A percentile compares a stretch with the other conserved stretches of the same genome.
Conservation (phyloP, 225 moss, liverwort and hornwort genomes). For the Straminergon stramineum region DNA sequence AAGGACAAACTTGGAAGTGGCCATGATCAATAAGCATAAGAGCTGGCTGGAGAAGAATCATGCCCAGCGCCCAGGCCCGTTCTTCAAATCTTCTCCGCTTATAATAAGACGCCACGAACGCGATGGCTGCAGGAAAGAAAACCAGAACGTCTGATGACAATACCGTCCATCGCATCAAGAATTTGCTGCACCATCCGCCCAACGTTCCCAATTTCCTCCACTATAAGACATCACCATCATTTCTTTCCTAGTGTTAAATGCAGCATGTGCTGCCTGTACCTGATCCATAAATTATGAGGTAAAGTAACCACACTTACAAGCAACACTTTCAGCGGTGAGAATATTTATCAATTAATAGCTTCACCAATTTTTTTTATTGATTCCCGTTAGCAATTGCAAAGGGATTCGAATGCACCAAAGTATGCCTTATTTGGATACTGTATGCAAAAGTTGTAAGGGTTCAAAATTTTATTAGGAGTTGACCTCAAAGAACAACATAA, state of each 20-base stretch:
- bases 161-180: slow-evolving; percentile 99
- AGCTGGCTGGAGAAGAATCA: slow-evolving; percentile 88
- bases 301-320: not conserved
- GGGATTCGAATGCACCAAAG: not conserved
- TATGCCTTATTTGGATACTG: not conserved
- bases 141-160: slow-evolving; percentile 92
- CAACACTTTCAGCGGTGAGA: not conserved
- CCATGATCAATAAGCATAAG: slow-evolving; percentile 94
- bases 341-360: not conserved
- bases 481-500: not conserved
- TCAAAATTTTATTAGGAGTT: too few relatives aligned
- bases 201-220: slow-evolving; percentile 38
- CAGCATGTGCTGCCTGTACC: not conserved
- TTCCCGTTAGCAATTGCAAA: not conserved
- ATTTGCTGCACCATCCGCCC: slow-evolving; percentile 89
- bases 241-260: not conserved
- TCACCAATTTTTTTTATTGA: not conserved
- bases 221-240: not conserved
- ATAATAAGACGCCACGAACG: slow-evolving; percentile 64
- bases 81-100: slow-evolving; percentile 30
- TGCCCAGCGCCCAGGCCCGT: slow-evolving; percentile 61
- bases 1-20: slow-evolving; percentile 74
- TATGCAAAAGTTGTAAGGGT: not conserved
- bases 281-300: not conserved
- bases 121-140: slow-evolving; percentile 97